These are phyloP conservation scores for Fusarium sp. DNA, from an alignment of 2,329 filamentous ascomycete genomes.

Conservation along the genomic window DNA sequence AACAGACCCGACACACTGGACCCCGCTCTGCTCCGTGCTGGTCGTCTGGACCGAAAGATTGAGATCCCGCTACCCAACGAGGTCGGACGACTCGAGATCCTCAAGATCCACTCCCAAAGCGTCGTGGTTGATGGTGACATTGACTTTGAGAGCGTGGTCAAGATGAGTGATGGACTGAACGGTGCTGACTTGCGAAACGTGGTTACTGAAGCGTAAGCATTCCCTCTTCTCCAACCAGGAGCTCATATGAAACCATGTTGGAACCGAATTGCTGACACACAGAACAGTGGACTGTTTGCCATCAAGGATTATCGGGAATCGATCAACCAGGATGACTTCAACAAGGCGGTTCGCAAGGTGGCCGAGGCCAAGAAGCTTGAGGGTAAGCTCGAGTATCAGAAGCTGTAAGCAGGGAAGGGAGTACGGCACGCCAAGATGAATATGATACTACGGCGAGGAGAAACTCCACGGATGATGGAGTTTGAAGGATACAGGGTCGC, in stretches of 20 bases:
- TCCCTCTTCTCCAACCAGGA: neutral
- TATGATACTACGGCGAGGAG: slow-evolving; percentile 19
- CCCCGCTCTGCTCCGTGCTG: slow-evolving; percentile 90
- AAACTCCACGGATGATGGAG: slow-evolving; percentile 18
- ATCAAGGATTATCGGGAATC: slow-evolving; percentile 98
- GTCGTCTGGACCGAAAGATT: slow-evolving; percentile 95
- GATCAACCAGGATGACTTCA: slow-evolving; percentile 99
- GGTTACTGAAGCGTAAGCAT: slow-evolving; percentile 95
- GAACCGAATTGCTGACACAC: slow-evolving; percentile 39
- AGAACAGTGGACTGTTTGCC: slow-evolving; percentile 84
- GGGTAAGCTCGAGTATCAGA: slow-evolving; percentile 98
- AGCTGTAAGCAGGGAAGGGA: slow-evolving; percentile 70
- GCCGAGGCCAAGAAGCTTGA: slow-evolving; percentile 98
- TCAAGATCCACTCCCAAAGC: slow-evolving; percentile 94
- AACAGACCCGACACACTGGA: slow-evolving; percentile 97
- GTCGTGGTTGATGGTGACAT: slow-evolving; percentile 94
- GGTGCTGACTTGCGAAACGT: slow-evolving; percentile 98
- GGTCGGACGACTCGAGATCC: slow-evolving; percentile 93
- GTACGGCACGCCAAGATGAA: slow-evolving; percentile 15
- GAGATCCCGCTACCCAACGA: slow-evolving; percentile 98
- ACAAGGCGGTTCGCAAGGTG: slow-evolving; percentile 98
- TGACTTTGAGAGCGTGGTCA: slow-evolving; percentile 98
- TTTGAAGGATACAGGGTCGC: slow-evolving; percentile 28
- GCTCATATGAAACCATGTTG: neutral
- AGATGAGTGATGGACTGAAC: slow-evolving; percentile 99